Conservation (phyloP, 2,329 filamentous ascomycete genomes). For the Aspergillus sp. region DNA sequence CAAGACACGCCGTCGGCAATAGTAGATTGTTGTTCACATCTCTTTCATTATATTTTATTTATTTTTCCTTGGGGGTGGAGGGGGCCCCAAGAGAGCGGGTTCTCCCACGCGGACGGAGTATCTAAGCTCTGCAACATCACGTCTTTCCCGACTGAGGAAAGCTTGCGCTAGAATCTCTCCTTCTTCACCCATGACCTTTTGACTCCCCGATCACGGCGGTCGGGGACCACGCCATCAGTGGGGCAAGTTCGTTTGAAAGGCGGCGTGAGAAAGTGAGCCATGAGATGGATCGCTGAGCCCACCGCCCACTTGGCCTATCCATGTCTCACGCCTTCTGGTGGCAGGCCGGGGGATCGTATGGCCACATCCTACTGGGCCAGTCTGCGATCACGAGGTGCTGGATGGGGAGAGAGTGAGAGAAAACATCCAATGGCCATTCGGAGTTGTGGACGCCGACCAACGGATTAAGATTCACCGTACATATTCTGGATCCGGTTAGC, state of each 20-base stretch:
- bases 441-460: not conserved
- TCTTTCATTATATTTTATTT: not conserved
- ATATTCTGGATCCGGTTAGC: slow-evolving; percentile 24
- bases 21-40: not conserved
- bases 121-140: slow-evolving; percentile 4
- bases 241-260: not conserved
- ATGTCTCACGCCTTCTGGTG: not conserved
- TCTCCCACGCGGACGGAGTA: not conserved
- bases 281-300: not conserved
- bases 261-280: not conserved
- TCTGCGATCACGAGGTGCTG: slow-evolving; percentile 9
- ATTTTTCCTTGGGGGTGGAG: not conserved
- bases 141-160: slow-evolving; percentile 3
- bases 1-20: slow-evolving; percentile 1
- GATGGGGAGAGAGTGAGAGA: not conserved
- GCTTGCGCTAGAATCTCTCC: not conserved
- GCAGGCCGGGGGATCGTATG: not conserved
- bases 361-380: slow-evolving; percentile 9
- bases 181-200: not conserved
- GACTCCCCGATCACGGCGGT: not conserved
- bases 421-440: not conserved
- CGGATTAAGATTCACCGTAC: slow-evolving; percentile 10
- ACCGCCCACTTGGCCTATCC: not conserved
- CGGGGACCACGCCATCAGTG: not conserved
- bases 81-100: not conserved